Base-by-base conservation (phyloP, 1,284 basidiomycete genomes). In the Trametes pubescens region DNA sequence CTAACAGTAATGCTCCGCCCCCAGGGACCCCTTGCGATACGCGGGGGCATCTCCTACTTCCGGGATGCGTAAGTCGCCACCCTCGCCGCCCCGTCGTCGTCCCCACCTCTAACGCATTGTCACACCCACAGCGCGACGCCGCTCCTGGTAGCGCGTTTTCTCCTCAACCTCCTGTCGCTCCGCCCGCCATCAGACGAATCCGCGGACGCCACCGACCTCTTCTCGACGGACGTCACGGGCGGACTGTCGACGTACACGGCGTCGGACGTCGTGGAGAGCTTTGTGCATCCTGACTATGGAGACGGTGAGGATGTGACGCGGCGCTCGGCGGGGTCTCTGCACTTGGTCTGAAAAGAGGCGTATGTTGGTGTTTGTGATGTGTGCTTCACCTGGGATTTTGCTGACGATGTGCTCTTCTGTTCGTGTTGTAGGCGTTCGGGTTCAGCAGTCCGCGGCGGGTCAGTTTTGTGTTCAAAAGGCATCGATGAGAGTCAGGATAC, bases 11-110 rank as follows among this genome's bases (percentile, higher is more conserved):
- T 11, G 6, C 1, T 52, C 18, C 11, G 2, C 49, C 14, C 16
- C 1, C 47, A 32, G 14, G 38, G 38, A 1, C 49, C 24, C 10
- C n/a, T 24, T 6, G 40, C 49, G 8, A 32, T 24, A 3, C 57
- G 40, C 57, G 57, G 32, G n/a, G 24, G 40, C 26, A 21, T 59
- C 11, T 51, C 57, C 6, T 51, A 52, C 29, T 52, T 59, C 13
- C 57, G 57, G 3, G 57, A 59, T 21, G 49, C 49, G 57, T 59
- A 32, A 44, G 57, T 24, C 4, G 22, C 47, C 22, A 29, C 16
- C 3, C 6, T 24, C 44, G 14, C 43, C 18, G 2, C n/a, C 43
- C n/a, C 43, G 38, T 21, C 21, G 3, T 21, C 43, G 16, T 21
- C 8, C 43, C 43, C 43, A 21, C 43, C 43, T 18, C 48, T 32